A percentile compares a stretch with the other conserved stretches of the same genome.
These are phyloP conservation scores for Parmales sp. DNA, from an alignment of 108 stramenopile genomes.

Conservation along the genomic window DNA sequence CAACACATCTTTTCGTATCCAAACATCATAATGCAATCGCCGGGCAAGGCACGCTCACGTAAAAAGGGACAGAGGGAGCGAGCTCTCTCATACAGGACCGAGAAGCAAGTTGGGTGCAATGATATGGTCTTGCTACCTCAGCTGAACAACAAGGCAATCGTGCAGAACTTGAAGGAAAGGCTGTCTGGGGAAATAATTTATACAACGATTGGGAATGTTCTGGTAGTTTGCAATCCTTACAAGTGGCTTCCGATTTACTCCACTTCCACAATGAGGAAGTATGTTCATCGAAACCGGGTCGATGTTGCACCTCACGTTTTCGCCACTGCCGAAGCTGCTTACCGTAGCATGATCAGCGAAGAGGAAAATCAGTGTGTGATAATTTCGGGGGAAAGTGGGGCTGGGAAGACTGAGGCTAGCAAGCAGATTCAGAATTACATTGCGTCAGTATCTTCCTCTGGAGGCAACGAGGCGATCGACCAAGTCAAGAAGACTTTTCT, in stretches of 20 bases:
- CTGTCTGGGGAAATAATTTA: neutral
- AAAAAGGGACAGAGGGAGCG: neutral
- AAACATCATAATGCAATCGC: too few species aligned
- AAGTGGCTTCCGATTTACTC: conserved; percentile 20
- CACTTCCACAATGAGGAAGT: neutral
- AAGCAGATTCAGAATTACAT: conserved; percentile 28
- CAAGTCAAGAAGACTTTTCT: conserved; percentile 82
- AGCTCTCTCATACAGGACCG: neutral
- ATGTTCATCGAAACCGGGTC: neutral
- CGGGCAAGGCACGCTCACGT: too few species aligned
- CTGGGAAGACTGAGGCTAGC: conserved; percentile 57
- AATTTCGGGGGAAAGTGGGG: conserved; percentile 50
- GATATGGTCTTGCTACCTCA: conserved; percentile 9
- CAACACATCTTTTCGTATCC: too few species aligned
- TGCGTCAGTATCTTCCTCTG: neutral
- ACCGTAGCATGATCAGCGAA: conserved; percentile 42
- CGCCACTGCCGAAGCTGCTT: conserved; percentile 41
- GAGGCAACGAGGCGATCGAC: neutral
- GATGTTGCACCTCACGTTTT: conserved; percentile 41
- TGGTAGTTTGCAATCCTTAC: conserved; percentile 29
- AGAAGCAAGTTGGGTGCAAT: neutral
- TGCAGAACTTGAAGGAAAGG: conserved; percentile 10
- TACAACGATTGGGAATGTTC: conserved; percentile 11
- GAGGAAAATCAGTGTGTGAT: conserved; percentile 40
- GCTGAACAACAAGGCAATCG: neutral